A percentile compares a stretch with the other conserved stretches of the same genome.
phyloP scores from a whole-genome alignment of 208 protist species.

The Angomonas deanei region DNA sequence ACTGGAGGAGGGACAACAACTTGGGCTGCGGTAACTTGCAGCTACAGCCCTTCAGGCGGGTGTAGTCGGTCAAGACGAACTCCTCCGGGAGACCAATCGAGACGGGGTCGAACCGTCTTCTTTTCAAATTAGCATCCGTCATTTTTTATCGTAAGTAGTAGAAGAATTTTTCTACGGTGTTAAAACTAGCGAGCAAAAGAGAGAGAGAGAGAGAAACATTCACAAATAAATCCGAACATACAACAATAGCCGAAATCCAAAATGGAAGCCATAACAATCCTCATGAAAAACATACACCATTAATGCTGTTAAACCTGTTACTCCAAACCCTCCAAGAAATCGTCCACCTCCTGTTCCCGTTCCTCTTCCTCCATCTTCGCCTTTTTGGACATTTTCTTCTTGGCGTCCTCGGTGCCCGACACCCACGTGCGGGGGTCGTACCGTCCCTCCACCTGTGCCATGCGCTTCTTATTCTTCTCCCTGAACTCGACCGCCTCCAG shows the following conservation, averaged over 20 bases:
- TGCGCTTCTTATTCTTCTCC: slow-evolving; percentile 84
- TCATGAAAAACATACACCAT: no score
- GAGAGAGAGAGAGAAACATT: no score
- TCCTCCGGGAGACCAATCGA: slow-evolving; percentile 66
- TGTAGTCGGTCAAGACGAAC: slow-evolving; percentile 88
- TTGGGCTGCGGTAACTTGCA: slow-evolving; percentile 94
- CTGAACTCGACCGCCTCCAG: slow-evolving; percentile 84
- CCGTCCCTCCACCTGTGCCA: slow-evolving; percentile 87
- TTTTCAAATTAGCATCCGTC: slow-evolving; percentile 12
- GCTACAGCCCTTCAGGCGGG: slow-evolving; percentile 87
- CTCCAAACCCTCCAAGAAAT: slow-evolving; percentile 75
- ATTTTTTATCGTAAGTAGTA: not conserved
- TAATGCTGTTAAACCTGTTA: no score
- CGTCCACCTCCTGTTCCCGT: slow-evolving; percentile 64
- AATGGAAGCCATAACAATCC: no score
- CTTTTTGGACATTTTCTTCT: slow-evolving; percentile 20
- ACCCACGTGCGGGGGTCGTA: slow-evolving; percentile 89
- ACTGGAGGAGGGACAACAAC: slow-evolving; percentile 79
- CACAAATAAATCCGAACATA: no score
- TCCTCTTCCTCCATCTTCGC: slow-evolving; percentile 21
- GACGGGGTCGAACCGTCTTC: slow-evolving; percentile 63
- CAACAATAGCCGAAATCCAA: no score
- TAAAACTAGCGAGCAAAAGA: not conserved
- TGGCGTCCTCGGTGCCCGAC: slow-evolving; percentile 32
- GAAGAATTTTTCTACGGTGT: not conserved